These are phyloP conservation scores for Verticillium isaacii DNA, from an alignment of 2,329 filamentous ascomycete species.

Conservation along the genomic window DNA sequence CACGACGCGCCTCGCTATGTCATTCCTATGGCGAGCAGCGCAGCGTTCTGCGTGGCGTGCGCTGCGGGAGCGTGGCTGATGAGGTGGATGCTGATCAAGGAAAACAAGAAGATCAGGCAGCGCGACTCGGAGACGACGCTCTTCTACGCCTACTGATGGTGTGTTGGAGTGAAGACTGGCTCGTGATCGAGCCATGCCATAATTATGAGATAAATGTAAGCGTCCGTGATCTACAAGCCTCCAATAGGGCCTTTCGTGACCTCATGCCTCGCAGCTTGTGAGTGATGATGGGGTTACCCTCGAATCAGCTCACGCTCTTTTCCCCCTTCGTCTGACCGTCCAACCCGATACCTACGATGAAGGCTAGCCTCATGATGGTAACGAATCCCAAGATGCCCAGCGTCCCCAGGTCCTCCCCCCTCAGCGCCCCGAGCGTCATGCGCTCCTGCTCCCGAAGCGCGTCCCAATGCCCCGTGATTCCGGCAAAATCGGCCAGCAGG, in stretches of 20 bases:
- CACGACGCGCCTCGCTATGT: conserved; percentile 30
- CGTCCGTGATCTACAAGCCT: no score
- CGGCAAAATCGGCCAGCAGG: conserved; percentile 14
- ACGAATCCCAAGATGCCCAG: background rate
- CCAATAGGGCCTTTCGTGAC: no score
- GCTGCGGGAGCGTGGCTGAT: conserved; percentile 17
- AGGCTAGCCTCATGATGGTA: background rate
- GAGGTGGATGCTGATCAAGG: conserved; percentile 17
- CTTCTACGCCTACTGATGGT: conserved; percentile 9
- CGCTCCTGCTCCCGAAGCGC: conserved; percentile 9
- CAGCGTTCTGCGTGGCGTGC: conserved; percentile 14
- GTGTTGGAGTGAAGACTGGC: no score
- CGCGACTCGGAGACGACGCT: conserved; percentile 6
- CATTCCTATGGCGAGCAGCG: conserved; percentile 26
- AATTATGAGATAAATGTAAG: no score
- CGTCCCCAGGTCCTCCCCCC: background rate
- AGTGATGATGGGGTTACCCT: no score
- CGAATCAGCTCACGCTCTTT: background rate
- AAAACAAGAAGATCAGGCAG: conserved; percentile 15
- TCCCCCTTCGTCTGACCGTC: background rate
- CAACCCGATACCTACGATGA: background rate
- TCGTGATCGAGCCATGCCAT: no score
- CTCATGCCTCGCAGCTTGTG: no score
- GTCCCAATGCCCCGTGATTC: conserved; percentile 12
- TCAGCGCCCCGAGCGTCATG: conserved; percentile 7